Evolutionary conservation across 148 eudicot species (phyloP).

Genomic region (Rheum nobile): DNA sequence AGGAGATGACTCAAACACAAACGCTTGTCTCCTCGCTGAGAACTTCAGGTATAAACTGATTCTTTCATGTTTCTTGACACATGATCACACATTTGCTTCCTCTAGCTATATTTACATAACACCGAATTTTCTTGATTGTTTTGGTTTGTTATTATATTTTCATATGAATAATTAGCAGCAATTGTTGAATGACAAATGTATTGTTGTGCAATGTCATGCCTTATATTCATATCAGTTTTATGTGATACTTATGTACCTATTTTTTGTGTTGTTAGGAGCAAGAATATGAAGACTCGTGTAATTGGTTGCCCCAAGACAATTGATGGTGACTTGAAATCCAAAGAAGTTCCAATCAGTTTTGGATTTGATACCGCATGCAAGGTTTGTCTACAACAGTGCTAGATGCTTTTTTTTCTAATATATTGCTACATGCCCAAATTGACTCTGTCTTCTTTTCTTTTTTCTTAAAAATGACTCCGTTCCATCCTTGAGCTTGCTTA

Average conservation of each 20-base stretch:
- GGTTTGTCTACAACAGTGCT: conserved; percentile 34
- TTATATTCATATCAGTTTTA: too few species aligned
- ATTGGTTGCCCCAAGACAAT: conserved; percentile 99
- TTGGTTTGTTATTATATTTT: neutral
- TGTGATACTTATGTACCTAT: neutral
- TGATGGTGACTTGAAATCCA: conserved; percentile 94
- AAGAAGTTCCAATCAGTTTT: conserved; percentile 92
- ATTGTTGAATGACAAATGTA: neutral
- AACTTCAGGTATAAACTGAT: conserved; percentile 52
- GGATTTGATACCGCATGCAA: conserved; percentile 99
- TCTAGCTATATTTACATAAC: too few species aligned
- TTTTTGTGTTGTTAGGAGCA: conserved; percentile 35
- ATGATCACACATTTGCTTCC: neutral
- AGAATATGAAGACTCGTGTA: conserved; percentile 77
- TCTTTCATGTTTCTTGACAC: neutral
- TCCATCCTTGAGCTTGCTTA: too few species aligned
- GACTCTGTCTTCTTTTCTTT: neutral
- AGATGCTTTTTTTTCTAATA: too few species aligned
- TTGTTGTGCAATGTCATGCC: neutral
- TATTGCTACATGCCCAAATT: neutral
- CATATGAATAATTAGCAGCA: neutral
- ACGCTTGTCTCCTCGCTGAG: conserved; percentile 98
- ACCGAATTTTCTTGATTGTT: too few species aligned
- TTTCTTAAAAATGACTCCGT: too few species aligned
- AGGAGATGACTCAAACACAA: conserved; percentile 96